Conservation (phyloP, 1,284 basidiomycete species). For the Trametes sp. region DNA sequence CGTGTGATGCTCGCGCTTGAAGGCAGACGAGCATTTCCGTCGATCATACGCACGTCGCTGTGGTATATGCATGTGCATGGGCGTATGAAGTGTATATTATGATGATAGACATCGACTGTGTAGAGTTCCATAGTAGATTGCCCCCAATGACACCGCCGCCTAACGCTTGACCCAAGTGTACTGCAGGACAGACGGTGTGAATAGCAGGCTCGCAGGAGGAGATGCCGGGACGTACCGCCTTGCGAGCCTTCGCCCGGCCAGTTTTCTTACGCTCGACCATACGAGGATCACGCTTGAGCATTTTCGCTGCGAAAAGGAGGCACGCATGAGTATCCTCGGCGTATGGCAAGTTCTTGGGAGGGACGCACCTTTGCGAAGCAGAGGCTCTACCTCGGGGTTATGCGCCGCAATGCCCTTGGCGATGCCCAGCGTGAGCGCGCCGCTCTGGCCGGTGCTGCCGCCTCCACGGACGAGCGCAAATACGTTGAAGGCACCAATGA, state of each 20-base stretch:
- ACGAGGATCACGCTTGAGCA: constrained; percentile 91
- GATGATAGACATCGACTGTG: constrained; percentile 23
- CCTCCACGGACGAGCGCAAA: constrained; percentile 91
- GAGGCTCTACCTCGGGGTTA: constrained; percentile 66
- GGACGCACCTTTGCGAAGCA: constrained; percentile 75
- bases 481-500: constrained; percentile 93
- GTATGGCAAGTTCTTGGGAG: background rate
- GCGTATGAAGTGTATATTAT: constrained; percentile 20
- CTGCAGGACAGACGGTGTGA: constrained; percentile 47
- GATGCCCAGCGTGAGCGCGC: constrained; percentile 87
- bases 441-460: constrained; percentile 90
- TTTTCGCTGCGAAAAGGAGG: constrained; percentile 69
- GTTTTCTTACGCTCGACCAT: constrained; percentile 99
- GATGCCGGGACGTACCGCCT: constrained; percentile 67
- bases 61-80: background rate
- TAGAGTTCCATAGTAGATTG: constrained; percentile 23
- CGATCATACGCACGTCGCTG: background rate
- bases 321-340: background rate
- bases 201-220: background rate
- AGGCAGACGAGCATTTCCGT: too few relatives aligned
- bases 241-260: constrained; percentile 89
- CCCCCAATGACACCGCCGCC: constrained; percentile 33
- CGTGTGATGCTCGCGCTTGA: too few relatives aligned
- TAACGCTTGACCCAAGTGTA: constrained; percentile 96
- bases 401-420: constrained; percentile 83